These are phyloP conservation scores for Cryptosporidium ubiquitum DNA, from an alignment of 169 alveolate genomes.

Conservation along the genomic window DNA sequence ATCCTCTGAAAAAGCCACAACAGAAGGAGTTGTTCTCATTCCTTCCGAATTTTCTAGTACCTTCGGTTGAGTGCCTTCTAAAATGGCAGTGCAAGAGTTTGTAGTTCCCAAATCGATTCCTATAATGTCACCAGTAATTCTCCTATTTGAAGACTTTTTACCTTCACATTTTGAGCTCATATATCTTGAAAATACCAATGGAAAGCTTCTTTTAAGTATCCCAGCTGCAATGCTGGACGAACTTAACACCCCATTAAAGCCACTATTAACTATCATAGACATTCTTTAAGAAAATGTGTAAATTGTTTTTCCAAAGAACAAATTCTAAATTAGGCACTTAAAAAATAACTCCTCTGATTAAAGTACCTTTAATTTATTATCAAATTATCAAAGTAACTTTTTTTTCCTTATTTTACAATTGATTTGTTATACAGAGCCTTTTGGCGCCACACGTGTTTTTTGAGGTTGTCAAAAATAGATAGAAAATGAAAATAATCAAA, in stretches of 20 bases:
- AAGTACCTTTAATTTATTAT: neutral
- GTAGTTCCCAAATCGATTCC: slow-evolving; percentile 99
- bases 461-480: neutral
- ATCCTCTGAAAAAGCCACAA: slow-evolving; percentile 96
- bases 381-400: too few species aligned
- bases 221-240: neutral
- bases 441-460: neutral
- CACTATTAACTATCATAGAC: neutral
- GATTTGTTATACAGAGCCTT: neutral
- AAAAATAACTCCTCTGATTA: neutral
- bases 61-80: slow-evolving; percentile 97
- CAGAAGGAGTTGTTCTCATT: slow-evolving; percentile 98
- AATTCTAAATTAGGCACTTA: neutral
- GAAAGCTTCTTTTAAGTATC: slow-evolving; percentile 27
- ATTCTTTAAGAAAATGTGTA: neutral
- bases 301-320: neutral
- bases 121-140: slow-evolving; percentile 89
- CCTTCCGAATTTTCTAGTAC: slow-evolving; percentile 97
- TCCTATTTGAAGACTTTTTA: slow-evolving; percentile 38
- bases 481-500: too few species aligned
- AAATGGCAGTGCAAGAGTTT: slow-evolving; percentile 98
- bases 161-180: slow-evolving; percentile 46
- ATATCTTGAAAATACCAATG: slow-evolving; percentile 34
- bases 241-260: slow-evolving; percentile 11
- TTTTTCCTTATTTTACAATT: neutral